These are phyloP conservation scores for Ajuga reptans DNA, from an alignment of 305 asterid species.

Conservation along the genomic window DNA sequence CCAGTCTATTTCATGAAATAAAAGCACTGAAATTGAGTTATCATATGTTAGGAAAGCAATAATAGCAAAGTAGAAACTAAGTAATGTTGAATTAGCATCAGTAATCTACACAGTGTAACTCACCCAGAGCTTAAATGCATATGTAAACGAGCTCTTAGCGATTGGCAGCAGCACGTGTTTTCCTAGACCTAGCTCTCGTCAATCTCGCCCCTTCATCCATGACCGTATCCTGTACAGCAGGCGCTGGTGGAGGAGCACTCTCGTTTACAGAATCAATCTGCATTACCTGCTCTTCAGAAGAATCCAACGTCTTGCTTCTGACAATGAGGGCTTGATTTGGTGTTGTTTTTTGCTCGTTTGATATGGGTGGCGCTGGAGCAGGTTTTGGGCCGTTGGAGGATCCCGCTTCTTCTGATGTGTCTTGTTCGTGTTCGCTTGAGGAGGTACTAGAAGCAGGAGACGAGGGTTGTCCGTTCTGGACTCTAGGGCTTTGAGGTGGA, in stretches of 20 bases:
- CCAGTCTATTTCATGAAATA: background rate
- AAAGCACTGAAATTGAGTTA: background rate
- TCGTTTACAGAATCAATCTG: conserved; percentile 35
- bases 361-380: conserved; percentile 30
- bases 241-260: conserved; percentile 14
- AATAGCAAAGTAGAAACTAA: conserved; percentile 7
- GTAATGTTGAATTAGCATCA: conserved; percentile 20
- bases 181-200: conserved; percentile 43
- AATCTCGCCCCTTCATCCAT: conserved; percentile 38
- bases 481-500: conserved; percentile 30
- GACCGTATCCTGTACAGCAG: conserved; percentile 26
- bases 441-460: conserved; percentile 41
- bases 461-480: conserved; percentile 31
- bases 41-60: conserved; percentile 4
- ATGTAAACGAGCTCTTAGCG: conserved; percentile 1
- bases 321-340: conserved; percentile 22
- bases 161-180: conserved; percentile 20
- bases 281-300: conserved; percentile 36
- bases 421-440: conserved; percentile 48
- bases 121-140: conserved; percentile 19
- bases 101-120: conserved; percentile 19
- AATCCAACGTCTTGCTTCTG: conserved; percentile 27
- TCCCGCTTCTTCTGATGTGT: conserved; percentile 30
- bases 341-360: conserved; percentile 39
- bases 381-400: conserved; percentile 27